Evolutionary conservation across 2,329 filamentous ascomycete species (phyloP).

Genomic region (Neofusicoccum cordaticola): DNA sequence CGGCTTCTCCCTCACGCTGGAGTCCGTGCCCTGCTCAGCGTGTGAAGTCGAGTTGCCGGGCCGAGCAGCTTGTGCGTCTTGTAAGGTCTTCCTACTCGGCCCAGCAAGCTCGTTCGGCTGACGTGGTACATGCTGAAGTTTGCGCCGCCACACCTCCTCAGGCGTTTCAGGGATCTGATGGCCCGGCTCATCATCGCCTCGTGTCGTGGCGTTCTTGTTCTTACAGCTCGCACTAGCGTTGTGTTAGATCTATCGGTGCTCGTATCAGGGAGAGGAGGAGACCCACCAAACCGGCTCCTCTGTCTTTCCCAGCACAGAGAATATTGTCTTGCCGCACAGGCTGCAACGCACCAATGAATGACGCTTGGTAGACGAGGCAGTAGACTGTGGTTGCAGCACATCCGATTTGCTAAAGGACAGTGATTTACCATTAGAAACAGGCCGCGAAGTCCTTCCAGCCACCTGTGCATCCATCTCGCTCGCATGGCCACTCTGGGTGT

Average conservation of each 20-base stretch:
- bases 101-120: background rate
- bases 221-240: background rate
- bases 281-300: background rate
- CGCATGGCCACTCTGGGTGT: background rate
- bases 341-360: background rate
- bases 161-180: background rate
- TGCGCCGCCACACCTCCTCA: constrained; percentile 3
- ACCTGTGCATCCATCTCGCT: too few species aligned
- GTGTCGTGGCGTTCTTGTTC: background rate
- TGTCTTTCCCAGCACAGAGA: background rate
- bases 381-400: too few species aligned
- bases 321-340: background rate
- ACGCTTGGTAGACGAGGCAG: background rate
- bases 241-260: background rate
- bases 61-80: background rate
- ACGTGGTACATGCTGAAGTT: background rate
- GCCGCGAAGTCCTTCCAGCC: background rate
- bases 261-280: background rate
- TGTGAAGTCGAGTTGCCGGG: background rate
- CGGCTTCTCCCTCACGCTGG: background rate
- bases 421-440: background rate
- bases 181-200: background rate
- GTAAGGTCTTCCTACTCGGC: background rate
- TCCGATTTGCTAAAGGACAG: too few species aligned
- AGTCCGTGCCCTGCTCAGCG: background rate